Evolutionary conservation across 352 stramenopile species (phyloP), one percentile per base, ranked within the genome.

Genomic region (Pythium inflatum): DNA sequence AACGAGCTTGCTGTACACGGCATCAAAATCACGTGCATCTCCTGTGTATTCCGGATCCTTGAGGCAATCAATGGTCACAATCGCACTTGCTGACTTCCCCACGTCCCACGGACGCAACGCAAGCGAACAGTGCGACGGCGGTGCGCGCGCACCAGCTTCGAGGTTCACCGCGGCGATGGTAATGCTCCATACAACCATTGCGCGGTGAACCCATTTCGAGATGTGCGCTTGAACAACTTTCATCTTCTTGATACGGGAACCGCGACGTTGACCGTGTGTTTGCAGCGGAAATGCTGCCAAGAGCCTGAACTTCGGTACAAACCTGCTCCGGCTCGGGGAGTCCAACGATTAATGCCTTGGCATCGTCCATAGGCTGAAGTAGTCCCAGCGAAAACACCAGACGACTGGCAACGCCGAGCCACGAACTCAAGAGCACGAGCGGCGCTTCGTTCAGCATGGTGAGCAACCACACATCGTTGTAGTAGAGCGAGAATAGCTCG

Each of bases 311-410:
- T n/a, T n/a, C n/a, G n/a, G n/a, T n/a, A n/a, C n/a, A n/a, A n/a
- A 4, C n/a, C 5, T 51, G 43, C 5, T 20, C 13, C 14, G 40
- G n/a, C n/a, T n/a, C n/a, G n/a, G n/a, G n/a, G n/a, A n/a, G 53
- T 11, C 20, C 30, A 5, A 9, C 25, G 57, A 55, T 54, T 14
- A 66, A 46, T 22, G 24, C 7, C 31, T 85, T 85, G 57, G 78
- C 63, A 8, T 63, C 76, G 30, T 77, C 65, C 48, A 83, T 61
- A 6, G 70, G 73, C 8, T 25, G 27, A 3, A 88, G 28, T 30
- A 83, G 68, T 8, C n/a, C n/a, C n/a, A n/a, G n/a, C n/a, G 74
- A 78, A n/a, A 88, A 85, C 1, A 88, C 31, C 1, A 85, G 33
- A 1, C 71, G 69, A 41, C 73, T 73, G 12, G 46, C 54, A 0